Percentiles rank a stretch among this genome's conserved stretches.
These are phyloP conservation scores for Sugiyamaella neomexicana DNA, from an alignment of 1,139 yeast species.

Conservation along the genomic window DNA sequence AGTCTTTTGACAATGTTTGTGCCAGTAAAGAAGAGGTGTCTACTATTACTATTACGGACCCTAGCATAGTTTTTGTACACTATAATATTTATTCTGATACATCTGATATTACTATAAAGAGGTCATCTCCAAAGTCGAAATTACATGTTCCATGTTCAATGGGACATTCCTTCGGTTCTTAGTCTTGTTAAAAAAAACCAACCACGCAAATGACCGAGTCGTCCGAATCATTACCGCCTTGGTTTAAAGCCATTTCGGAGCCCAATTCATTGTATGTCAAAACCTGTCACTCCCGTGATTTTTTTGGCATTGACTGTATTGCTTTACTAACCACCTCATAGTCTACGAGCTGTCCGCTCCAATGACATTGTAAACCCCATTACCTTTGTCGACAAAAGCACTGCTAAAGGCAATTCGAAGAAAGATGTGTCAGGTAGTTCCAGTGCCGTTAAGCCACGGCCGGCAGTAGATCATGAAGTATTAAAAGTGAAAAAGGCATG, in stretches of 20 bases:
- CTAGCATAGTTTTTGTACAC: too few species aligned
- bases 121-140: too few species aligned
- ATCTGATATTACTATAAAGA: too few species aligned
- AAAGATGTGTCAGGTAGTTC: not conserved
- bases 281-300: not conserved
- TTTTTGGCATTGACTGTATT: not conserved
- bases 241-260: slow-evolving; percentile 12
- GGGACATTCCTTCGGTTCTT: too few species aligned
- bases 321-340: slow-evolving; percentile 1
- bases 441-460: not conserved
- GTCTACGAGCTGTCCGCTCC: slow-evolving; percentile 1
- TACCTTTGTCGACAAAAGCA: not conserved
- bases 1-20: slow-evolving; percentile 51
- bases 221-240: not conserved
- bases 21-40: slow-evolving; percentile 17
- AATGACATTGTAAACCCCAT: slow-evolving; percentile 4
- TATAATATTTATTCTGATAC: too few species aligned
- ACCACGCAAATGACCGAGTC: not conserved
- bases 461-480: slow-evolving; percentile 28
- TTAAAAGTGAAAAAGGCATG: slow-evolving; percentile 61
- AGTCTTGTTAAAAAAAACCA: too few species aligned
- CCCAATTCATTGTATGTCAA: slow-evolving; percentile 12
- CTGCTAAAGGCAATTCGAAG: not conserved
- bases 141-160: too few species aligned
- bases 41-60: slow-evolving; percentile 2